Conservation (phyloP, 2,329 filamentous ascomycete species). For the Pseudogymnoascus verrucosus region DNA sequence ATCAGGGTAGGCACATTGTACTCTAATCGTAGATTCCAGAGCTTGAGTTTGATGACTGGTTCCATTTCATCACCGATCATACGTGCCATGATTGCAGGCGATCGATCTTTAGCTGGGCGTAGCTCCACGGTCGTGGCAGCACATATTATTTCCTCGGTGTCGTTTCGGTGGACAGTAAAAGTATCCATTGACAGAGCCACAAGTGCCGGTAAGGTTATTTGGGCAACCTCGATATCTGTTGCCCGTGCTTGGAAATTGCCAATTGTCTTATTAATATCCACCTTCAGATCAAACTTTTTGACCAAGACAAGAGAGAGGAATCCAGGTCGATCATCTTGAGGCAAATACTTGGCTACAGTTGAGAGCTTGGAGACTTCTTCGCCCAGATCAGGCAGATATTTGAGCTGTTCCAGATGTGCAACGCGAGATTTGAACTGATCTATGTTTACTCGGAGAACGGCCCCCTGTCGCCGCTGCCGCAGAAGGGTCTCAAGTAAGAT, state of each 20-base stretch:
- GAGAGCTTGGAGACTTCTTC: slow-evolving; percentile 77
- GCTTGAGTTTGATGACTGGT: slow-evolving; percentile 77
- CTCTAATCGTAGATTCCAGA: slow-evolving; percentile 78
- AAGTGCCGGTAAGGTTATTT: slow-evolving; percentile 79
- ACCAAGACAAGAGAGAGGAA: slow-evolving; percentile 67
- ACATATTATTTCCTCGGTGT: slow-evolving; percentile 62
- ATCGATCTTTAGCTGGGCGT: slow-evolving; percentile 24
- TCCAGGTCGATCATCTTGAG: slow-evolving; percentile 89
- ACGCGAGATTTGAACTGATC: slow-evolving; percentile 56
- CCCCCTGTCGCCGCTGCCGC: slow-evolving; percentile 77
- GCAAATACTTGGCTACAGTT: slow-evolving; percentile 86
- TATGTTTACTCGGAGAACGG: slow-evolving; percentile 65
- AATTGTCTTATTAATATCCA: slow-evolving; percentile 60
- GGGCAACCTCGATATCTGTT: slow-evolving; percentile 60
- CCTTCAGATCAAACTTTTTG: slow-evolving; percentile 50
- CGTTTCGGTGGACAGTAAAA: slow-evolving; percentile 55
- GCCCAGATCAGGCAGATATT: slow-evolving; percentile 60
- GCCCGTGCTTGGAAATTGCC: slow-evolving; percentile 55
- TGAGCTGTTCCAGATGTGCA: slow-evolving; percentile 55
- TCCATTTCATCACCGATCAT: slow-evolving; percentile 94
- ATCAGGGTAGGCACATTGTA: slow-evolving; percentile 81
- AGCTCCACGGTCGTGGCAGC: slow-evolving; percentile 31
- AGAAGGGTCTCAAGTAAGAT: slow-evolving; percentile 90
- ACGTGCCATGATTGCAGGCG: slow-evolving; percentile 73
- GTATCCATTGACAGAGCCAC: slow-evolving; percentile 66